A percentile compares a stretch with the other conserved stretches of the same genome.
These are phyloP conservation scores for Trichocladium antarcticum DNA, from an alignment of 495 filamentous ascomycete genomes.

Conservation along the genomic window DNA sequence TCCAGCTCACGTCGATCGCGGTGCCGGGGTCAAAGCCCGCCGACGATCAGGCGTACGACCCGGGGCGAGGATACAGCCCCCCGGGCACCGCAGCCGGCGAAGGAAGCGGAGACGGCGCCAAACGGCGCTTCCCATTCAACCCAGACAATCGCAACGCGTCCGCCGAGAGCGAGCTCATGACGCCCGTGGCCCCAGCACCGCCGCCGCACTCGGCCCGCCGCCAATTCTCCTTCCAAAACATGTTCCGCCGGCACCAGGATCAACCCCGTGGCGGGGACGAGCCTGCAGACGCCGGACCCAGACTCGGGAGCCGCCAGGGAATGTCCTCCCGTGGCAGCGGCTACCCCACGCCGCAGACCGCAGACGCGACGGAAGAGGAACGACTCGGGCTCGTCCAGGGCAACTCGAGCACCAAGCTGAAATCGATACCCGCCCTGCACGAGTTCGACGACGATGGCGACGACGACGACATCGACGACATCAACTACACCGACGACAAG, in stretches of 20 bases:
- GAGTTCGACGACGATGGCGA: conserved; percentile 25
- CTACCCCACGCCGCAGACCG: conserved; percentile 36
- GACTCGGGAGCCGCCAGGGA: conserved; percentile 24
- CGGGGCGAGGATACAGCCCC: neutral
- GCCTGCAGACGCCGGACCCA: conserved; percentile 14
- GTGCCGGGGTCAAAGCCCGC: conserved; percentile 43
- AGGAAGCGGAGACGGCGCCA: conserved; percentile 22
- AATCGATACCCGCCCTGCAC: conserved; percentile 32
- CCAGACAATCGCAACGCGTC: conserved; percentile 13
- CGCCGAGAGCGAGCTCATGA: conserved; percentile 23
- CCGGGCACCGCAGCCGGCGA: conserved; percentile 28
- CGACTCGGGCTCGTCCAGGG: conserved; percentile 75
- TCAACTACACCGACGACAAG: conserved; percentile 22
- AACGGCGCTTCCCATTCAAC: conserved; percentile 32
- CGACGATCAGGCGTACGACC: conserved; percentile 22
- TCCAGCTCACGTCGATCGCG: conserved; percentile 49
- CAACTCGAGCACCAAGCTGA: conserved; percentile 45
- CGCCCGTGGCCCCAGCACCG: conserved; percentile 32
- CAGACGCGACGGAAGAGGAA: conserved; percentile 75
- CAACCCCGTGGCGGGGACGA: conserved; percentile 28
- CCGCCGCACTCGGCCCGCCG: conserved; percentile 49
- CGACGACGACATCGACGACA: conserved; percentile 16
- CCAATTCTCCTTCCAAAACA: conserved; percentile 85
- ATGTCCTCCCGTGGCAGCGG: conserved; percentile 41
- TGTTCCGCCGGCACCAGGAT: conserved; percentile 47